Evolutionary conservation across 176 grass and related monocot species (phyloP).

Genomic region (Pontederia paniculata): DNA sequence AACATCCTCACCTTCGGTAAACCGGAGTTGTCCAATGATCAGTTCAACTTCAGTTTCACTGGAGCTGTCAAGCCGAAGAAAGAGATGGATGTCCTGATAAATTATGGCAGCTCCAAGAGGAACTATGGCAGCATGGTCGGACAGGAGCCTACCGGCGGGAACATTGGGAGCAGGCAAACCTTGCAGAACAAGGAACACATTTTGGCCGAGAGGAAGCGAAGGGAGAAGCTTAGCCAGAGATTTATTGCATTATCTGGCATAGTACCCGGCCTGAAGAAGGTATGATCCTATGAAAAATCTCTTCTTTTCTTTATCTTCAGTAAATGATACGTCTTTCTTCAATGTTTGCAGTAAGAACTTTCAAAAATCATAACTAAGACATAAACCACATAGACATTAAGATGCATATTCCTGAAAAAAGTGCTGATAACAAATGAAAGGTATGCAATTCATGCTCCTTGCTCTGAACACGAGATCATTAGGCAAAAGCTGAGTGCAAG

Average conservation of each 20-base stretch:
- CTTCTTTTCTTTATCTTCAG: neutral
- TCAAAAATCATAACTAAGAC: too few species aligned
- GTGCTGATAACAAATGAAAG: too few species aligned
- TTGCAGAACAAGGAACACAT: constrained; percentile 52
- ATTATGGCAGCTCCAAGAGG: neutral
- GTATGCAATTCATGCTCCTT: too few species aligned
- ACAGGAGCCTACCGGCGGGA: neutral
- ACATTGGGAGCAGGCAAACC: neutral
- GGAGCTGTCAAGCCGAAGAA: constrained; percentile 13
- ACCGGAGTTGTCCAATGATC: neutral
- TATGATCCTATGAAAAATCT: neutral
- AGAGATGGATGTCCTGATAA: constrained; percentile 1
- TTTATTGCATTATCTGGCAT: constrained; percentile 93
- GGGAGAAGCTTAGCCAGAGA: constrained; percentile 94
- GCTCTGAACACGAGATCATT: too few species aligned
- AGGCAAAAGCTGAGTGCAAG: too few species aligned
- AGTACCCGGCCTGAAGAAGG: constrained; percentile 91
- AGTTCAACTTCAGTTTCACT: neutral
- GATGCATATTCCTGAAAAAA: too few species aligned
- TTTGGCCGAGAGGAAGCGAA: constrained; percentile 73
- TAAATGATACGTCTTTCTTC: neutral
- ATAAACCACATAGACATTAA: too few species aligned
- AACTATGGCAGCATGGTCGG: neutral
- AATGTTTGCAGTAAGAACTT: too few species aligned
- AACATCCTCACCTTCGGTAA: constrained; percentile 20